Percentiles rank a stretch among this genome's conserved stretches.
Evolutionary conservation across 805 yeast species (phyloP).

Genomic region (Sungouiozyma ichnusensis): DNA sequence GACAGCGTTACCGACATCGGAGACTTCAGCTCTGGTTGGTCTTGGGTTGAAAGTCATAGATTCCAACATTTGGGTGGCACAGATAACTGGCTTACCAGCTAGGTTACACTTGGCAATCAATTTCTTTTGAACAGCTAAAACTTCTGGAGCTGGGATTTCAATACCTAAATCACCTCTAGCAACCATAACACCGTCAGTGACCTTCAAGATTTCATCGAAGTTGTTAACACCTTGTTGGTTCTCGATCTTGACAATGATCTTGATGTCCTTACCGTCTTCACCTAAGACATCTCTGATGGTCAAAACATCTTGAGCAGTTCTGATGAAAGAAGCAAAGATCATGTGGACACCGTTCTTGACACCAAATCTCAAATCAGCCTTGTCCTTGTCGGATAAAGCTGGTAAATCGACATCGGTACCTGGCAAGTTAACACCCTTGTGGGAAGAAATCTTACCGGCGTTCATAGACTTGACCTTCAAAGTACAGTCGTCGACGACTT

Average conservation of each 20-base stretch:
- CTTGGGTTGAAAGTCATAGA: slow-evolving; percentile 99
- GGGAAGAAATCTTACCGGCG: slow-evolving; percentile 92
- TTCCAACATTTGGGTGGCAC: slow-evolving; percentile 99
- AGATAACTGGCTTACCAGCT: slow-evolving; percentile 98
- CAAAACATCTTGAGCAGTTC: slow-evolving; percentile 82
- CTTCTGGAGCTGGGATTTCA: slow-evolving; percentile 98
- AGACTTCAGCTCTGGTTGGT: slow-evolving; percentile 99
- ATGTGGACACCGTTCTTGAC: slow-evolving; percentile 96
- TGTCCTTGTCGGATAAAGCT: slow-evolving; percentile 94
- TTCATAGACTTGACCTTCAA: slow-evolving; percentile 82
- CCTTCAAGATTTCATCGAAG: slow-evolving; percentile 89
- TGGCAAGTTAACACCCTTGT: slow-evolving; percentile 98
- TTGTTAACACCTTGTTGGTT: slow-evolving; percentile 99
- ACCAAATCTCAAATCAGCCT: slow-evolving; percentile 85
- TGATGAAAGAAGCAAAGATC: slow-evolving; percentile 97
- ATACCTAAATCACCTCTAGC: slow-evolving; percentile 99
- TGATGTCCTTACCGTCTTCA: slow-evolving; percentile 92
- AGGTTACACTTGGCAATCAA: slow-evolving; percentile 97
- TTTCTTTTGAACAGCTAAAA: slow-evolving; percentile 96
- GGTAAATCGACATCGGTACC: slow-evolving; percentile 98
- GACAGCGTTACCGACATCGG: slow-evolving; percentile 98
- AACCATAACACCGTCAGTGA: slow-evolving; percentile 99
- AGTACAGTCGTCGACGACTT: slow-evolving; percentile 69
- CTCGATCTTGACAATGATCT: slow-evolving; percentile 95
- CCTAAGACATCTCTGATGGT: slow-evolving; percentile 92